Evolutionary conservation across 1,284 basidiomycete genomes (phyloP).

Genomic region (Coniferiporia weirii): DNA sequence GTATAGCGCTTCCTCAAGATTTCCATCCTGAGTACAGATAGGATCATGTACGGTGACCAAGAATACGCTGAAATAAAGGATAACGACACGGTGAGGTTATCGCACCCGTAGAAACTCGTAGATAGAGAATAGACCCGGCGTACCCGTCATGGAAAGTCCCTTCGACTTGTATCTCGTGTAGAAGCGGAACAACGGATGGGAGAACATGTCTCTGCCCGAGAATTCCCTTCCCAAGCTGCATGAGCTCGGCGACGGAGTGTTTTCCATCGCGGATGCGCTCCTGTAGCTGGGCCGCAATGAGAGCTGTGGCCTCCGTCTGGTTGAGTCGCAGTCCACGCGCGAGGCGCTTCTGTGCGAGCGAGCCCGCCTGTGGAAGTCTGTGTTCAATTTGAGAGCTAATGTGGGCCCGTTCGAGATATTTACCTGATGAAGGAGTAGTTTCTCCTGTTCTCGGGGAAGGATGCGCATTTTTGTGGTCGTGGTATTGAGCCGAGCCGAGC

Average conservation of each 20-base stretch:
- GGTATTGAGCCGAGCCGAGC: neutral
- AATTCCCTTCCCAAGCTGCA: slow-evolving; percentile 87
- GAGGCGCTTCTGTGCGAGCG: slow-evolving; percentile 89
- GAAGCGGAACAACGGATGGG: slow-evolving; percentile 58
- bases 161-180: slow-evolving; percentile 89
- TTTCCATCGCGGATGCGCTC: slow-evolving; percentile 93
- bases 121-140: slow-evolving; percentile 22
- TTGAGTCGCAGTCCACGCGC: slow-evolving; percentile 88
- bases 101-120: neutral
- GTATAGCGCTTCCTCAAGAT: slow-evolving; percentile 80
- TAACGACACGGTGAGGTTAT: neutral
- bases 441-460: slow-evolving; percentile 35
- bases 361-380: slow-evolving; percentile 56
- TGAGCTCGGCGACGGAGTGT: slow-evolving; percentile 85
- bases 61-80: slow-evolving; percentile 60
- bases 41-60: slow-evolving; percentile 94
- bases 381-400: neutral
- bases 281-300: slow-evolving; percentile 89
- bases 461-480: slow-evolving; percentile 28
- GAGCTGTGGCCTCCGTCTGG: slow-evolving; percentile 80
- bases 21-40: slow-evolving; percentile 77
- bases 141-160: slow-evolving; percentile 86
- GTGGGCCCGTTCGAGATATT: neutral
- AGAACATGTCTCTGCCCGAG: slow-evolving; percentile 91
- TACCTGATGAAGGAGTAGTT: slow-evolving; percentile 36